Percentiles rank a stretch among this genome's conserved stretches.
phyloP scores from a whole-genome alignment of 441 rosid species.

The Biscutella laevigata region DNA sequence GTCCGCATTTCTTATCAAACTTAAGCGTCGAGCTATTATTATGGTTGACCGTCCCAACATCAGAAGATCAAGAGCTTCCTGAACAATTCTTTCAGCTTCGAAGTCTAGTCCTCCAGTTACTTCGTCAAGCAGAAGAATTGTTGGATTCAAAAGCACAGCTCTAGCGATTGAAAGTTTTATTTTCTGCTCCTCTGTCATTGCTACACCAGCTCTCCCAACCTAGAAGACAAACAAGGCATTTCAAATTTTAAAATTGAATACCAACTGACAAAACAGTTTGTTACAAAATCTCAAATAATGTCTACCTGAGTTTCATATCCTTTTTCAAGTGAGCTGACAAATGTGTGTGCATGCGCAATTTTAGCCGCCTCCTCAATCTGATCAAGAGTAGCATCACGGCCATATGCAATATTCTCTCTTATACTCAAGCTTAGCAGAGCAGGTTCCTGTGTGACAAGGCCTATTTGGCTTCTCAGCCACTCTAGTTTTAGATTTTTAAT shows the following conservation, averaged over 20 bases:
- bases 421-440: slow-evolving; percentile 87
- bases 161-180: slow-evolving; percentile 92
- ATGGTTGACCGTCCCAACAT: slow-evolving; percentile 98
- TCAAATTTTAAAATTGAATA: slow-evolving; percentile 6
- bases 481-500: slow-evolving; percentile 79
- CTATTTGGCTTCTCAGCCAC: slow-evolving; percentile 92
- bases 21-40: slow-evolving; percentile 86
- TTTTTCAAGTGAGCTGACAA: slow-evolving; percentile 80
- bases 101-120: slow-evolving; percentile 96
- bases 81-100: slow-evolving; percentile 92
- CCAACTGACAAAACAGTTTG: neutral
- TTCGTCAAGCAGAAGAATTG: slow-evolving; percentile 93
- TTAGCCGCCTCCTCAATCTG: slow-evolving; percentile 98
- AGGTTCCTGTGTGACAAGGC: slow-evolving; percentile 96
- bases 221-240: slow-evolving; percentile 28
- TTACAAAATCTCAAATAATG: neutral
- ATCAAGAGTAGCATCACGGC: slow-evolving; percentile 73
- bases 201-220: slow-evolving; percentile 89
- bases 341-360: slow-evolving; percentile 92
- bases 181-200: slow-evolving; percentile 89
- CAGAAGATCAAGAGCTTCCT: slow-evolving; percentile 84
- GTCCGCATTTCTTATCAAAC: slow-evolving; percentile 93
- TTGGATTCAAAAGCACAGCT: slow-evolving; percentile 87
- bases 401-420: slow-evolving; percentile 88
- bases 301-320: slow-evolving; percentile 95